Evolutionary conservation across 805 yeast genomes (phyloP).

Genomic region (Suhomyces sp.): DNA sequence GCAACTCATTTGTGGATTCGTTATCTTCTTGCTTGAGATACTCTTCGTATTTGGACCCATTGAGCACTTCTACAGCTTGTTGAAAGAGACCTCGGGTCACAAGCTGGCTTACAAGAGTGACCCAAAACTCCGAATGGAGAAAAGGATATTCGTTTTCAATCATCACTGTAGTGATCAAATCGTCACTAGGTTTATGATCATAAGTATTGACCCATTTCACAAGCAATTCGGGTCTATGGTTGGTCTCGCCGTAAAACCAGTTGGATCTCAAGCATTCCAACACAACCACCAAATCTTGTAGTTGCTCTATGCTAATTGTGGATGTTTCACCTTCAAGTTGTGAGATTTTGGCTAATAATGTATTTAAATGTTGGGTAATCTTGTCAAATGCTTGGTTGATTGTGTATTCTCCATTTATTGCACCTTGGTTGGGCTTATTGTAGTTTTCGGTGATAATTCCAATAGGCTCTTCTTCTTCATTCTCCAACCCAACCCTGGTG

Average conservation of each 20-base stretch:
- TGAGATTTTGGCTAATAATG: slow-evolving; percentile 8
- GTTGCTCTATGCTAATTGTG: slow-evolving; percentile 10
- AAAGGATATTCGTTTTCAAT: slow-evolving; percentile 44
- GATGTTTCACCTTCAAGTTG: slow-evolving; percentile 11
- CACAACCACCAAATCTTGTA: slow-evolving; percentile 47
- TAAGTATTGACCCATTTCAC: slow-evolving; percentile 67
- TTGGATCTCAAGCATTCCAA: slow-evolving; percentile 58
- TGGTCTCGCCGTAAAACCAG: slow-evolving; percentile 38
- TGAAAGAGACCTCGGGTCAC: slow-evolving; percentile 59
- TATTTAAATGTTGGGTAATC: not conserved
- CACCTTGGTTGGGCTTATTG: not conserved
- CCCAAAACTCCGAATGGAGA: slow-evolving; percentile 59
- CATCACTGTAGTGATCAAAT: slow-evolving; percentile 46
- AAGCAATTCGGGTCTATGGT: slow-evolving; percentile 43
- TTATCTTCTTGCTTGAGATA: slow-evolving; percentile 16
- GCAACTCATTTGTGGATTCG: slow-evolving; percentile 28
- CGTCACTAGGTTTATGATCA: slow-evolving; percentile 62
- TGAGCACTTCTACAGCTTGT: slow-evolving; percentile 51
- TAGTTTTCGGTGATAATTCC: slow-evolving; percentile 20
- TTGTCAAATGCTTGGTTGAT: not conserved
- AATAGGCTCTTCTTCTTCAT: slow-evolving; percentile 24
- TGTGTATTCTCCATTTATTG: not conserved
- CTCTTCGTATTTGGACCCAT: slow-evolving; percentile 41
- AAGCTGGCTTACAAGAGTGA: slow-evolving; percentile 51
- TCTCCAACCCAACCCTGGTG: slow-evolving; percentile 12